These are phyloP conservation scores for Cladosporium sp. DNA, from an alignment of 2,329 filamentous ascomycete species.

Conservation along the genomic window DNA sequence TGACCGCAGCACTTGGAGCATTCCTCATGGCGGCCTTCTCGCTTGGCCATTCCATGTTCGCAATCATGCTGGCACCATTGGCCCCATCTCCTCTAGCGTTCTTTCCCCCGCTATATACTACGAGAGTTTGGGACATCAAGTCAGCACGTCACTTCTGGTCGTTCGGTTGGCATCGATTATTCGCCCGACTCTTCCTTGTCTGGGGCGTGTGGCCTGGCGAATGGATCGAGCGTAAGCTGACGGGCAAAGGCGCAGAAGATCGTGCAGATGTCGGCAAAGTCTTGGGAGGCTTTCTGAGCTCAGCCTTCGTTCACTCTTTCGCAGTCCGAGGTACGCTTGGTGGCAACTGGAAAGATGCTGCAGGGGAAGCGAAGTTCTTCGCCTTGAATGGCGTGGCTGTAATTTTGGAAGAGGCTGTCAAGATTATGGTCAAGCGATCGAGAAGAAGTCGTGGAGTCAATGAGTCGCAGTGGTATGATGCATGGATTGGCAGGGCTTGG, in stretches of 20 bases:
- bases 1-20: conserved; percentile 39
- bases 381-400: conserved; percentile 29
- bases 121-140: conserved; percentile 37
- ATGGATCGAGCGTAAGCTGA: conserved; percentile 38
- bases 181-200: conserved; percentile 42
- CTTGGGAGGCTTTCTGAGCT: conserved; percentile 39
- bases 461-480: conserved; percentile 28
- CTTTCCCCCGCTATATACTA: conserved; percentile 44
- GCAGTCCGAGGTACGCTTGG: conserved; percentile 38
- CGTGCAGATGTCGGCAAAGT: conserved; percentile 42
- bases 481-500: conserved; percentile 36
- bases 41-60: conserved; percentile 39
- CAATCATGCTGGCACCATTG: conserved; percentile 37
- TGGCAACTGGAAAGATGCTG: conserved; percentile 31
- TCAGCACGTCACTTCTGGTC: conserved; percentile 41
- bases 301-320: conserved; percentile 40
- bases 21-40: conserved; percentile 44
- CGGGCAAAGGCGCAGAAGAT: conserved; percentile 32
- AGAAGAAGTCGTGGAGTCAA: conserved; percentile 19
- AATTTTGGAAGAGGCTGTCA: conserved; percentile 25
- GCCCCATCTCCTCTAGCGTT: conserved; percentile 40
- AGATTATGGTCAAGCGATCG: conserved; percentile 17
- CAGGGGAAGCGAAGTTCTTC: conserved; percentile 32
- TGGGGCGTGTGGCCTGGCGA: conserved; percentile 45
- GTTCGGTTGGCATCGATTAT: conserved; percentile 44